Conservation (phyloP, 2,329 filamentous ascomycete species). For the Penicillium sp. region DNA sequence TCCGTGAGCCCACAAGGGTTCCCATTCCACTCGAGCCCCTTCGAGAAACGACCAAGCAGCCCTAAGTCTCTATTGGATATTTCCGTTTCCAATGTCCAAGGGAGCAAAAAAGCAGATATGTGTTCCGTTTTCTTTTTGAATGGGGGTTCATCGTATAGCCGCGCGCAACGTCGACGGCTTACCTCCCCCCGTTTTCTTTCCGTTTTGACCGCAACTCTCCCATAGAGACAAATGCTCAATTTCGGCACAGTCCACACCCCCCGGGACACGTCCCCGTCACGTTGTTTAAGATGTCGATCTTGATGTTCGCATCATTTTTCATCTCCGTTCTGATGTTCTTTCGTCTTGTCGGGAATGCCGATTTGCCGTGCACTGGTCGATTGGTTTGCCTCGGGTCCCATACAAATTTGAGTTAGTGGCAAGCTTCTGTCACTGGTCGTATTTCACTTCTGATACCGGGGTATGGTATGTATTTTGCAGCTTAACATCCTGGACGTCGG, state of each 20-base stretch:
- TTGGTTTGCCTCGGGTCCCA: neutral
- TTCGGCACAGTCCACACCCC: neutral
- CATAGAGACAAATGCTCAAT: neutral
- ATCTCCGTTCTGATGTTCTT: neutral
- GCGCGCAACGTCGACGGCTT: neutral
- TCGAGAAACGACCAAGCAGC: neutral
- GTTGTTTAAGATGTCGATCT: neutral
- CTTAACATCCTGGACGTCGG: neutral
- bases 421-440: neutral
- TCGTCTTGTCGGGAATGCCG: neutral
- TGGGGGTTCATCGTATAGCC: neutral
- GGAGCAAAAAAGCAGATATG: neutral
- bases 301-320: neutral
- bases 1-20: conserved; percentile 16
- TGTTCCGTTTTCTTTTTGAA: neutral
- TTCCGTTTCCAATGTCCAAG: neutral
- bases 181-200: neutral
- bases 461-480: neutral
- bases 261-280: neutral
- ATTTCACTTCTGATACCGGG: neutral
- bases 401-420: neutral
- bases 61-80: neutral
- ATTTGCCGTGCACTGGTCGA: neutral
- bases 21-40: conserved; percentile 12
- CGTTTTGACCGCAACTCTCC: neutral